Conservation (phyloP, 306 rosid genomes). For the Biancaea sappan region DNA sequence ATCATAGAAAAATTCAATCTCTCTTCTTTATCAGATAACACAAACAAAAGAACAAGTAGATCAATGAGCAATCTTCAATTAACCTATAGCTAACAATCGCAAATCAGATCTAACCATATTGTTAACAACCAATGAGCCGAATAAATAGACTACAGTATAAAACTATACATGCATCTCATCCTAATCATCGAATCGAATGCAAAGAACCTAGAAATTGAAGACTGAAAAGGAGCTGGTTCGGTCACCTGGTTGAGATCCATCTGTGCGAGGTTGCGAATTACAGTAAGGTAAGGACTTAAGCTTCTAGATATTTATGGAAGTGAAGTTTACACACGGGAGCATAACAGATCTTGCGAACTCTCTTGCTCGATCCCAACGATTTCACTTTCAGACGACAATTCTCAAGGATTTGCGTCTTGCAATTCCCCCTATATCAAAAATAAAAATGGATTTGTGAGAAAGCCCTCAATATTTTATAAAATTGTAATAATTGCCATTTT, state of each 20-base stretch:
- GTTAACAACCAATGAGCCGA: background rate
- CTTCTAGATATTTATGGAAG: background rate
- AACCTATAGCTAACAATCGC: background rate
- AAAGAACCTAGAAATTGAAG: background rate
- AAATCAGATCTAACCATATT: slow-evolving; percentile 16
- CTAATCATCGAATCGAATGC: background rate
- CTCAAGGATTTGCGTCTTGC: background rate
- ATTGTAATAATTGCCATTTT: background rate
- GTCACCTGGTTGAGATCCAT: slow-evolving; percentile 45
- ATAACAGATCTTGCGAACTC: slow-evolving; percentile 17
- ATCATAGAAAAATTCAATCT: background rate
- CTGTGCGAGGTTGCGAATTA: background rate
- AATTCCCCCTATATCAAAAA: background rate
- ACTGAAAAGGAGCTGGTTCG: background rate
- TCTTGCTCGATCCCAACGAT: background rate
- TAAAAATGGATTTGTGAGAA: background rate
- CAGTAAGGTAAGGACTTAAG: background rate
- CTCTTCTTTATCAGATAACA: background rate
- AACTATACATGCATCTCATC: background rate
- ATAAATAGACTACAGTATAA: background rate
- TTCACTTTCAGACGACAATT: background rate
- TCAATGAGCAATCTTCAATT: background rate
- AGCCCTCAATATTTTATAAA: background rate
- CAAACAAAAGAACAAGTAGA: background rate
- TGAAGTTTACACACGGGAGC: background rate